phyloP scores from a whole-genome alignment of 768 basidiomycete genomes.

The Mycena galopus region DNA sequence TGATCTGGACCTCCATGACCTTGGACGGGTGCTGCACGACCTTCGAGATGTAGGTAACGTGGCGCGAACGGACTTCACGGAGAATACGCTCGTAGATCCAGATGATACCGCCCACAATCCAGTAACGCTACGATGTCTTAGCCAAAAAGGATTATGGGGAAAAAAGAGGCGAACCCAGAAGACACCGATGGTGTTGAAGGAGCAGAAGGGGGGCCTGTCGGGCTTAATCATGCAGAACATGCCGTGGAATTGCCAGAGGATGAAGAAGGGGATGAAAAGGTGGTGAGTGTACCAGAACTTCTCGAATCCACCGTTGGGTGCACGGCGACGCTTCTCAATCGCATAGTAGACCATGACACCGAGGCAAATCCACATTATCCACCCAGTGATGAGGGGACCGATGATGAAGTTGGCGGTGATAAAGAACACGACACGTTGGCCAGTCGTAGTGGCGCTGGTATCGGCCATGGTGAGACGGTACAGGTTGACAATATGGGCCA shows the following conservation, averaged over 20 bases:
- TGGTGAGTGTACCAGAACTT: slow-evolving; percentile 93
- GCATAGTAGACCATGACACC: slow-evolving; percentile 89
- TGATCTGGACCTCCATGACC: slow-evolving; percentile 96
- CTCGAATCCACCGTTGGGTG: slow-evolving; percentile 75
- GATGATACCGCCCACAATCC: slow-evolving; percentile 88
- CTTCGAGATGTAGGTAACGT: slow-evolving; percentile 93
- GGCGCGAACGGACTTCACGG: slow-evolving; percentile 92
- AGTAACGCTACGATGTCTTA: slow-evolving; percentile 75
- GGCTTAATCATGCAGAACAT: slow-evolving; percentile 98
- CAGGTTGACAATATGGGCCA: slow-evolving; percentile 91
- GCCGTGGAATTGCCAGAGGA: slow-evolving; percentile 94
- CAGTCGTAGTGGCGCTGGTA: slow-evolving; percentile 64
- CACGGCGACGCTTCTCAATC: slow-evolving; percentile 82
- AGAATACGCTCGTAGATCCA: slow-evolving; percentile 92
- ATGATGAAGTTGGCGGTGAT: slow-evolving; percentile 84
- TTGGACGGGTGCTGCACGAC: slow-evolving; percentile 96
- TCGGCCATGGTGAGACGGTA: slow-evolving; percentile 71
- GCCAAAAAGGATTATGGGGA: slow-evolving; percentile 12
- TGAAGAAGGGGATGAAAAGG: slow-evolving; percentile 93
- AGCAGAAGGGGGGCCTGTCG: slow-evolving; percentile 90
- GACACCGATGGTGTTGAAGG: slow-evolving; percentile 87
- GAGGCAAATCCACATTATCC: slow-evolving; percentile 86
- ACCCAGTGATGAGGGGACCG: slow-evolving; percentile 86
- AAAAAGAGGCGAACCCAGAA: slow-evolving; percentile 82
- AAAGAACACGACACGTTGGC: slow-evolving; percentile 75